phyloP scores from a whole-genome alignment of 2,329 filamentous ascomycete species.

The Helotiales sp. region DNA sequence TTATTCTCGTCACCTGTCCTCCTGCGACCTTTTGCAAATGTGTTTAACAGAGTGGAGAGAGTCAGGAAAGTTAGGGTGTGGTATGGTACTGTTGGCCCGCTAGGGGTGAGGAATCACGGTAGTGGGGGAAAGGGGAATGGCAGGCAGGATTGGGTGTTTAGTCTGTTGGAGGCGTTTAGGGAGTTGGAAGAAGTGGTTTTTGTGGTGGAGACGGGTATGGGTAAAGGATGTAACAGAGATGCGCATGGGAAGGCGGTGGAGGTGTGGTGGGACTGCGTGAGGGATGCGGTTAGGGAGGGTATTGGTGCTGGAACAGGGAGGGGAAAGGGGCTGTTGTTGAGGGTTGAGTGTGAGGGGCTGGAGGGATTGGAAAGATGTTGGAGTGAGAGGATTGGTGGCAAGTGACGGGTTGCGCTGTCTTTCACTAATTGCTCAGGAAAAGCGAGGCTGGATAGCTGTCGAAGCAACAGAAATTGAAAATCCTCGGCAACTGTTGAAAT shows the following conservation, averaged over 20 bases:
- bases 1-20: background rate
- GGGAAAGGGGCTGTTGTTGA: background rate
- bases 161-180: background rate
- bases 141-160: conserved; percentile 1
- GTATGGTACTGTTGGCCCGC: background rate
- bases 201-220: background rate
- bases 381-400: background rate
- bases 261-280: conserved; percentile 5
- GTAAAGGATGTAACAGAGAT: background rate
- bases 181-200: conserved; percentile 1
- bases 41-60: background rate
- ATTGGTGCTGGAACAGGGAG: background rate
- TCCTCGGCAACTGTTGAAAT: too few relatives aligned
- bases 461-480: too few relatives aligned
- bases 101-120: background rate
- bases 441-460: too few relatives aligned
- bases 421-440: too few relatives aligned
- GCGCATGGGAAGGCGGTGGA: background rate
- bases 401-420: too few relatives aligned
- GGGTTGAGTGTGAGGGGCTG: background rate
- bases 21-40: background rate
- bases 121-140: background rate
- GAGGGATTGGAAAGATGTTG: background rate
- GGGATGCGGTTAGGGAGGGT: conserved; percentile 10
- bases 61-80: background rate